phyloP scores from a whole-genome alignment of 2,329 filamentous ascomycete species.

The Fusarium sp. region DNA sequence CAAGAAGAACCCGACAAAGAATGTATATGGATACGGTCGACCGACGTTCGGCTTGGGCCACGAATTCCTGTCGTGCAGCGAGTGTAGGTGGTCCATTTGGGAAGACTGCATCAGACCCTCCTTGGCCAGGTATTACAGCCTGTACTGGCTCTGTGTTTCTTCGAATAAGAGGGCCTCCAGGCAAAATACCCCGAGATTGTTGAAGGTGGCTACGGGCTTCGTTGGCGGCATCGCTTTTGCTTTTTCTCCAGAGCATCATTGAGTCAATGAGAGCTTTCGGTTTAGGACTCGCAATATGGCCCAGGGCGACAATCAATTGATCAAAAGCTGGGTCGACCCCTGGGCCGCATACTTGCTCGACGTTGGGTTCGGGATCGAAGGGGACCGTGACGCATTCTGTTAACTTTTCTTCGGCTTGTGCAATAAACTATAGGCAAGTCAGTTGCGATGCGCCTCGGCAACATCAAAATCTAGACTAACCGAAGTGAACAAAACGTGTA shows the following conservation, averaged over 20 bases:
- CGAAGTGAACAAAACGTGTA: constrained; percentile 96
- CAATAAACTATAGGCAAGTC: constrained; percentile 77
- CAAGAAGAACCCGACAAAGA: constrained; percentile 91
- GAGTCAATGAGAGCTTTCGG: constrained; percentile 96
- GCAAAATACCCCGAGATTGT: constrained; percentile 61
- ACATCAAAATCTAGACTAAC: constrained; percentile 62
- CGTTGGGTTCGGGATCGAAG: constrained; percentile 84
- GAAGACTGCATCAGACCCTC: constrained; percentile 50
- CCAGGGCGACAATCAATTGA: constrained; percentile 91
- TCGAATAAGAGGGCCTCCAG: constrained; percentile 70
- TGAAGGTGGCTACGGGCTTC: constrained; percentile 74
- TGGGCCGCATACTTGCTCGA: constrained; percentile 92
- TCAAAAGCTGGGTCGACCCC: constrained; percentile 92
- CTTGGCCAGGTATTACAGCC: constrained; percentile 50
- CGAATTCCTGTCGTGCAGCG: constrained; percentile 75
- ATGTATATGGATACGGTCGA: constrained; percentile 97
- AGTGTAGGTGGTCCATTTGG: constrained; percentile 57
- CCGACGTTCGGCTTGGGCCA: constrained; percentile 85
- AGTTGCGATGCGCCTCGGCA: constrained; percentile 19
- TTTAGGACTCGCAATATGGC: constrained; percentile 93
- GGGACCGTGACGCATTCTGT: constrained; percentile 87
- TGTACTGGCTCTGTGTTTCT: constrained; percentile 83
- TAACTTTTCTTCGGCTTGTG: constrained; percentile 96
- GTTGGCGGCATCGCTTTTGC: constrained; percentile 90
- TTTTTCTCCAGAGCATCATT: constrained; percentile 98